phyloP scores from a whole-genome alignment of 805 yeast genomes.

The Sugiyamaella qingdaonensis region DNA sequence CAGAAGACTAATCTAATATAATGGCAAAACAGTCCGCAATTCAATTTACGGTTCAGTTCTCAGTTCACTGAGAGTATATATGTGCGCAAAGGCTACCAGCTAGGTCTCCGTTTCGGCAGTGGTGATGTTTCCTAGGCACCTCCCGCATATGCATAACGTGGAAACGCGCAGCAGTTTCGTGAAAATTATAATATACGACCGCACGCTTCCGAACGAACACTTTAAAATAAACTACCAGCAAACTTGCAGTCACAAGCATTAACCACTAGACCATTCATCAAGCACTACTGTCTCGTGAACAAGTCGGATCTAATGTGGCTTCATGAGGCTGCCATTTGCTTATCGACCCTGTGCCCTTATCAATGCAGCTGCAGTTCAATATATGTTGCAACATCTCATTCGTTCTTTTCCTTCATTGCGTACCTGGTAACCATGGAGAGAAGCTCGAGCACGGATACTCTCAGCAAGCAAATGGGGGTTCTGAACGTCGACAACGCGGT shows the following conservation, averaged over 20 bases:
- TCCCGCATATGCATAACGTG: too few relatives aligned
- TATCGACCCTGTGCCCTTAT: conserved; percentile 2
- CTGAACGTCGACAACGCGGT: not conserved
- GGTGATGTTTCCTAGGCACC: too few relatives aligned
- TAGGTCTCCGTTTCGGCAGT: too few relatives aligned
- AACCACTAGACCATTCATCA: not conserved
- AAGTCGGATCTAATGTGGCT: not conserved
- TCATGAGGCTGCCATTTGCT: not conserved
- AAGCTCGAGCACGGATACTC: conserved; percentile 15
- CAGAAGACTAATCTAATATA: too few relatives aligned
- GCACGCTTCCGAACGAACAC: too few relatives aligned
- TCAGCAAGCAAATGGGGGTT: conserved; percentile 12
- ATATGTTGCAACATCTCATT: not conserved
- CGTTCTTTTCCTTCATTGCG: not conserved
- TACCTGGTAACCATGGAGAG: conserved; percentile 2
- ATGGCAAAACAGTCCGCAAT: not conserved
- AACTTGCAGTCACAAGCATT: not conserved
- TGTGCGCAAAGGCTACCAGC: too few relatives aligned
- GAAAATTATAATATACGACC: too few relatives aligned
- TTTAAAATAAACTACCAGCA: too few relatives aligned
- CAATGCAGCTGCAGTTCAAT: not conserved
- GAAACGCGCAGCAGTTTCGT: too few relatives aligned
- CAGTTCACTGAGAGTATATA: too few relatives aligned
- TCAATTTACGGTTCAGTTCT: too few relatives aligned
- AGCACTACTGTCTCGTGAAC: not conserved